A percentile compares a stretch with the other conserved stretches of the same genome.
Conservation (phyloP, 192 early-diverging fungal species). For the Funneliformis mosseae region DNA sequence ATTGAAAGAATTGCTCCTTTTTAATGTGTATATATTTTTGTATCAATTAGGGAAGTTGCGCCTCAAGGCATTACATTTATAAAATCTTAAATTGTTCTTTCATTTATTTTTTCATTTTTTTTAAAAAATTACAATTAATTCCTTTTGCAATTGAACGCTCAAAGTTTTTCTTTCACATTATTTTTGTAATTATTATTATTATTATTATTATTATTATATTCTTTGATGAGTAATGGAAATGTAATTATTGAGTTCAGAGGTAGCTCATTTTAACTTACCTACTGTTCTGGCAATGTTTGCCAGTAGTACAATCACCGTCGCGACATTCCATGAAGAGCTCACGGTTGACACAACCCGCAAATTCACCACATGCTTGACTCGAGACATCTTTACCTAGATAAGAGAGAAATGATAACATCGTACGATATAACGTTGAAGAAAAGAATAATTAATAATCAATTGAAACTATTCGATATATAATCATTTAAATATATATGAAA, state of each 20-base stretch:
- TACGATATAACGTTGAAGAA: neutral
- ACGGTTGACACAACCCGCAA: slow-evolving; percentile 91
- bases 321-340: slow-evolving; percentile 91
- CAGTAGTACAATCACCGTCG: slow-evolving; percentile 84
- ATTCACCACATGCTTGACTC: slow-evolving; percentile 84
- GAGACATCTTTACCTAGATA: slow-evolving; percentile 37
- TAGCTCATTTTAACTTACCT: slow-evolving; percentile 47
- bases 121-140: neutral
- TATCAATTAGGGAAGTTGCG: no score
- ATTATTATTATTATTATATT: no score
- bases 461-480: neutral
- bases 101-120: no score
- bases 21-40: no score
- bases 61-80: no score
- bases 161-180: no score
- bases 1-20: no score
- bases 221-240: neutral
- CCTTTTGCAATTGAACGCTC: neutral
- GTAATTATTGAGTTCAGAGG: neutral
- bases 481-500: neutral
- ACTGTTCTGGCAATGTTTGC: slow-evolving; percentile 86
- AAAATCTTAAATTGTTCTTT: no score
- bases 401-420: neutral
- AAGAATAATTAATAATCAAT: neutral
- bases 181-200: neutral